Base-by-base conservation (phyloP, 257 asterid species). In the Leptodermis oblonga region DNA sequence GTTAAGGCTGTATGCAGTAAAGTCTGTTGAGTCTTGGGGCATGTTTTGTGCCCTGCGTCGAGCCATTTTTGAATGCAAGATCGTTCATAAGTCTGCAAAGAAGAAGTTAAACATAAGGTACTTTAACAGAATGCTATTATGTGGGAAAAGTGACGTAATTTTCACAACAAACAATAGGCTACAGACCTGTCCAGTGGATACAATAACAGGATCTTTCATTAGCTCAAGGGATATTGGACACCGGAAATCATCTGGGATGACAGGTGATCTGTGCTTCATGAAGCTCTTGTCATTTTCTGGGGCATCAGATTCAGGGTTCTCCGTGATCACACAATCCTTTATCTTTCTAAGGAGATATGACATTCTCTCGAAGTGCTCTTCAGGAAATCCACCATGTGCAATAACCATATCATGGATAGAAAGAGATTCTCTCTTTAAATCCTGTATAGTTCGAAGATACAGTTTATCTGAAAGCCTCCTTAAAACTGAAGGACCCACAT, bases 161-260 rank as follows among this genome's bases (percentile, higher is more conserved):
- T 37, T 36, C 72, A 23, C 69, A 72, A 67, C 70, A 5, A 79
- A 74, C 20, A 15, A 22, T 13, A 52, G 51, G 53, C 52, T 69
- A 68, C 76, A 23, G 46, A 94, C 99, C 97, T 94, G 99, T 43
- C 99, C 99, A 12, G 99, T 91, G 34, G 99, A 94, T 66, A 94
- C 99, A 75, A 91, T 94, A 11, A 94, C 99, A 20, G 99, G 99
- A 80, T 94, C 99, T 76, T 89, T 90, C 99, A 94, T 94, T 85
- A 94, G 84, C 85, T 94, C 99, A 11, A 94, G 95, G 0, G 99
- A 94, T 76, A 94, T 89, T 8, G 99, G 97, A 70, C 99, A 94
- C 22, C 99, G 96, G 65, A 94, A 94, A 76, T 94, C 97, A 76
- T 90, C 97, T 0, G 99, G 99, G 67, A 94, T 89, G 54, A 94